Conservation (phyloP, 257 asterid species). For the Primulina tabacum region DNA sequence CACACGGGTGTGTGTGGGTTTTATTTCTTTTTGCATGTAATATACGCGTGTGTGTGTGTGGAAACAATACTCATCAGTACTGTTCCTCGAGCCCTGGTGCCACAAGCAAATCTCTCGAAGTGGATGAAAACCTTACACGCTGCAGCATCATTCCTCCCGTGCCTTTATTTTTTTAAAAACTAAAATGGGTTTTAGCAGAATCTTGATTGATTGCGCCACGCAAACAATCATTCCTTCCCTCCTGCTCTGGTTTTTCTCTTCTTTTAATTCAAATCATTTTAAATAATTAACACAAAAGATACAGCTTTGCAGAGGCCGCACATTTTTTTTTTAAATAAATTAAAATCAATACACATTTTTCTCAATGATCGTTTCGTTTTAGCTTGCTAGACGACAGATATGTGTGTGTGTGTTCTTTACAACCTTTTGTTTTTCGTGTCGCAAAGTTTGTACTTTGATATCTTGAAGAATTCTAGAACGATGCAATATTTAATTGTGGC, state of each 20-base stretch:
- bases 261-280: slow-evolving; percentile 16
- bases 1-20: not conserved
- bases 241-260: slow-evolving; percentile 13
- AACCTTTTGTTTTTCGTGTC: too few relatives aligned
- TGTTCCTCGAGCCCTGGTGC: slow-evolving; percentile 68
- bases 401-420: too few relatives aligned
- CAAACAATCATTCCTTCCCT: slow-evolving; percentile 43
- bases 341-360: too few relatives aligned
- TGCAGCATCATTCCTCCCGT: slow-evolving; percentile 47
- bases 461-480: too few relatives aligned
- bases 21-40: not conserved
- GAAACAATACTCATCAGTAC: slow-evolving; percentile 34
- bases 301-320: too few relatives aligned
- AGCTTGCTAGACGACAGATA: too few relatives aligned
- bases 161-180: slow-evolving; percentile 24
- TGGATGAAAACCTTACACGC: slow-evolving; percentile 63
- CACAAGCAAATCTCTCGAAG: slow-evolving; percentile 50
- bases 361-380: too few relatives aligned
- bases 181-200: slow-evolving; percentile 25
- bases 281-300: not conserved
- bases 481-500: too few relatives aligned
- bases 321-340: too few relatives aligned
- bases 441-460: too few relatives aligned
- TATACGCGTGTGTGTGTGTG: not conserved
- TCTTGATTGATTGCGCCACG: slow-evolving; percentile 56